Percentiles rank a stretch among this genome's conserved stretches.
These are phyloP conservation scores for Quercus glauca DNA, from an alignment of 306 rosid species.

Conservation along the genomic window DNA sequence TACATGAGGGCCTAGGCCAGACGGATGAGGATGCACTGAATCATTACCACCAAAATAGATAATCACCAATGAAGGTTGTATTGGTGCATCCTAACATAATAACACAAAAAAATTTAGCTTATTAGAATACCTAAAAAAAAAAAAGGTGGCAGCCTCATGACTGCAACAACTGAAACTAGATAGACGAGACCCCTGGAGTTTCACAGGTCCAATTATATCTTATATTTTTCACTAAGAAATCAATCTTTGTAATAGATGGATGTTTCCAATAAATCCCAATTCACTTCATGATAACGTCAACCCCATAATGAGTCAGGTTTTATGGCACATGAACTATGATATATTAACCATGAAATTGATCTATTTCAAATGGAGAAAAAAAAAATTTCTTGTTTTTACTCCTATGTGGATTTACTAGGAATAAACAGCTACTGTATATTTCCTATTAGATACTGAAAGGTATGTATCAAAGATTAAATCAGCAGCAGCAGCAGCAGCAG, in stretches of 20 bases:
- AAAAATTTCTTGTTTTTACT: not conserved
- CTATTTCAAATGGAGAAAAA: too few species aligned
- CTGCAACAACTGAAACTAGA: not conserved
- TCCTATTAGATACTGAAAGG: not conserved
- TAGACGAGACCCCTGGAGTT: not conserved
- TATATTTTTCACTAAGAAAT: not conserved
- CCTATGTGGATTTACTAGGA: not conserved
- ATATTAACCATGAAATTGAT: too few species aligned
- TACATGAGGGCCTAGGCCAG: slow-evolving; percentile 56
- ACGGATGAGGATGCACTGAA: slow-evolving; percentile 50
- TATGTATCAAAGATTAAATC: not conserved
- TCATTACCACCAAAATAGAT: slow-evolving; percentile 94
- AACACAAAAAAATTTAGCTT: not conserved
- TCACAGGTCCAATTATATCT: not conserved
- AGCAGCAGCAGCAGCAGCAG: too few species aligned
- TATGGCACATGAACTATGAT: not conserved
- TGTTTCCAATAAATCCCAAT: not conserved
- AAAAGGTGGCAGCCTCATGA: too few species aligned
- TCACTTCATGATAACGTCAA: not conserved
- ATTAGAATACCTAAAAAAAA: not conserved
- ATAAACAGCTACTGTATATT: not conserved
- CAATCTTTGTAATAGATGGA: not conserved
- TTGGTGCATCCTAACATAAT: slow-evolving; percentile 41
- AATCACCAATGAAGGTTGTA: slow-evolving; percentile 69
- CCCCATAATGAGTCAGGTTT: not conserved